phyloP scores from a whole-genome alignment of 352 stramenopile species.

The Plasmopara halstedii region DNA sequence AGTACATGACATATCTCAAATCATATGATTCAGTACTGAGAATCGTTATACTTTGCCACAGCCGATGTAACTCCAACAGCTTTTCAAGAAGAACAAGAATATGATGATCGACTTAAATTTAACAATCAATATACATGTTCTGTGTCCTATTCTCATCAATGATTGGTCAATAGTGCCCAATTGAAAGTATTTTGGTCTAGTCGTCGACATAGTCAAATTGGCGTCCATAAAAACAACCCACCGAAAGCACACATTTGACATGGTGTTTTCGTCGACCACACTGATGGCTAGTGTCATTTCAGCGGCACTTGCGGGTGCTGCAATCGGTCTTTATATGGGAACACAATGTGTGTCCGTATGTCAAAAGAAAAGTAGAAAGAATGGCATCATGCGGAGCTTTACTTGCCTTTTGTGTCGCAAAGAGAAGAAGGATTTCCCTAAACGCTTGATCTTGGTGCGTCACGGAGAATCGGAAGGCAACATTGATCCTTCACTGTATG shows the following conservation, averaged over 20 bases:
- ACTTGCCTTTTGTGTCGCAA: slow-evolving; percentile 34
- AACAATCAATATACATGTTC: not conserved
- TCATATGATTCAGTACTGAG: too few relatives aligned
- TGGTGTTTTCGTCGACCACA: slow-evolving; percentile 44
- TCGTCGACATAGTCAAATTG: not conserved
- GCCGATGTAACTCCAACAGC: too few relatives aligned
- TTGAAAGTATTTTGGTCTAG: not conserved
- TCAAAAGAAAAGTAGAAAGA: slow-evolving; percentile 6
- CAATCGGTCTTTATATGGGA: slow-evolving; percentile 28
- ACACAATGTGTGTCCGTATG: slow-evolving; percentile 7
- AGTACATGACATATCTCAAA: too few relatives aligned
- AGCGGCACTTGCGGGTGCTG: slow-evolving; percentile 33
- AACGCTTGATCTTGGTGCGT: slow-evolving; percentile 77
- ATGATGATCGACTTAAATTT: not conserved
- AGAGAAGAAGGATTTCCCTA: slow-evolving; percentile 44
- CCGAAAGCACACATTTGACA: slow-evolving; percentile 6
- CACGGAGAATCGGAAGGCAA: slow-evolving; percentile 84
- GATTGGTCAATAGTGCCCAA: not conserved
- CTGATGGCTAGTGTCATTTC: slow-evolving; percentile 37
- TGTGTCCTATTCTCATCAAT: not conserved
- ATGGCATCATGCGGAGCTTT: slow-evolving; percentile 24
- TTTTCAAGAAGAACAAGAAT: too few relatives aligned
- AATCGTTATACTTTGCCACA: too few relatives aligned
- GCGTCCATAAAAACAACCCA: not conserved
- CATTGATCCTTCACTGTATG: slow-evolving; percentile 73